These are phyloP conservation scores for Coccomyxa sp. DNA, from an alignment of 139 green algal genomes.

Conservation along the genomic window DNA sequence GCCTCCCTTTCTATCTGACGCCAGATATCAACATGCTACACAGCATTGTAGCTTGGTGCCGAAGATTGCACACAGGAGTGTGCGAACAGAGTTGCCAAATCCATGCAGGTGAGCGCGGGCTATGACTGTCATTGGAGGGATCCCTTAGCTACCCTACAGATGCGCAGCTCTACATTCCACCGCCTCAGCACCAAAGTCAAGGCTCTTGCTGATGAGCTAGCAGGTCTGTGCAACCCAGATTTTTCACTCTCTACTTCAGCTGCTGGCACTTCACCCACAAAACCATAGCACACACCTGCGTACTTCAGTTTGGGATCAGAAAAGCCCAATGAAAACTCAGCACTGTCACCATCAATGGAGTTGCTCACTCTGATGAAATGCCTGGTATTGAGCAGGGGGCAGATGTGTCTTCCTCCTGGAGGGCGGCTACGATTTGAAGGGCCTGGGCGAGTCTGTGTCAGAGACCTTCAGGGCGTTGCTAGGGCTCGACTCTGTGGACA, in stretches of 20 bases:
- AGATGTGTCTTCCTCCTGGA: constrained; percentile 82
- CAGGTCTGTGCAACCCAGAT: too few relatives aligned
- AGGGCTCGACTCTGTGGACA: constrained; percentile 25
- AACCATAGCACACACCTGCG: too few relatives aligned
- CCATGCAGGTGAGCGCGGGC: constrained; percentile 41
- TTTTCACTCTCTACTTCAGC: too few relatives aligned
- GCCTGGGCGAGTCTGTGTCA: constrained; percentile 65
- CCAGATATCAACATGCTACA: too few relatives aligned
- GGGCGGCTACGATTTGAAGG: constrained; percentile 70
- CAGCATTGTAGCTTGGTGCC: too few relatives aligned
- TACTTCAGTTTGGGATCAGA: too few relatives aligned
- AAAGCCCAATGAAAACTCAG: too few relatives aligned
- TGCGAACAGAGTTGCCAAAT: not conserved
- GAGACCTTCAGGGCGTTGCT: constrained; percentile 68
- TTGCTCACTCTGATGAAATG: too few relatives aligned
- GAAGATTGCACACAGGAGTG: too few relatives aligned
- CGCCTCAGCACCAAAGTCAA: constrained; percentile 28
- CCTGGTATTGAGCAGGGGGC: constrained; percentile 35
- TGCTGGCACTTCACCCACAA: too few relatives aligned
- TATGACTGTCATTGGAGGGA: constrained; percentile 91
- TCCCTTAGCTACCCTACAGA: constrained; percentile 75
- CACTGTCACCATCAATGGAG: too few relatives aligned
- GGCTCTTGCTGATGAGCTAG: constrained; percentile 56
- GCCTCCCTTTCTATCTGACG: too few relatives aligned
- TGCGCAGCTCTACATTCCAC: constrained; percentile 70